A percentile compares a stretch with the other conserved stretches of the same genome.
Evolutionary conservation across 257 asterid species (phyloP).

Genomic region (Solanum sitiens): DNA sequence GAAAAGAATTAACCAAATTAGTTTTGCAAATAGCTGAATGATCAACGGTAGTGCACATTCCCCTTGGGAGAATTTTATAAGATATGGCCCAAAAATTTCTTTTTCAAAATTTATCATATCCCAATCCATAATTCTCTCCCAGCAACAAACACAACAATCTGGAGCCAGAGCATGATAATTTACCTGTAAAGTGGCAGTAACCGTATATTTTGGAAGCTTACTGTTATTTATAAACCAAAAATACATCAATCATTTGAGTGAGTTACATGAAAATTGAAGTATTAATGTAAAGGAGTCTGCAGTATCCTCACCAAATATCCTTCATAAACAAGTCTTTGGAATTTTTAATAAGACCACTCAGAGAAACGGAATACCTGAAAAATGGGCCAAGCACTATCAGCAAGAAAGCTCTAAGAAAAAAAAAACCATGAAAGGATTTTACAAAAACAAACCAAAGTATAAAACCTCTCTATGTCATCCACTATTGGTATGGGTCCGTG

Average conservation of each 20-base stretch:
- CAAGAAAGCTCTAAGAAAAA: not conserved
- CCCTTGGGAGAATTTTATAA: not conserved
- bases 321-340: constrained; percentile 60
- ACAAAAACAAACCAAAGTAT: not conserved
- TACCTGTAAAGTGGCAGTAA: constrained; percentile 94
- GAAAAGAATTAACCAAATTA: not conserved
- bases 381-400: constrained; percentile 13
- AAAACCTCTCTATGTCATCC: constrained; percentile 59
- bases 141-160: not conserved
- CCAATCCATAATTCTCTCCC: not conserved
- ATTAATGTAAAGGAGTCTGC: not conserved
- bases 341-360: constrained; percentile 41
- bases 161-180: not conserved
- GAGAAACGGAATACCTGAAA: constrained; percentile 56
- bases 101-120: not conserved
- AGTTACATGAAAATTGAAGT: not conserved
- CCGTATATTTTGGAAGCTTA: constrained; percentile 68
- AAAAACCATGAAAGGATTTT: not conserved
- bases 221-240: constrained; percentile 25
- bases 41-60: not conserved
- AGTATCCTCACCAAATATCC: constrained; percentile 58
- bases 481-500: constrained; percentile 94
- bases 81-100: not conserved
- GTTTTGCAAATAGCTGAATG: not conserved
- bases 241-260: not conserved